Conservation (phyloP, 192 early-diverging fungal genomes). For the Helicostylum pulchrum region DNA sequence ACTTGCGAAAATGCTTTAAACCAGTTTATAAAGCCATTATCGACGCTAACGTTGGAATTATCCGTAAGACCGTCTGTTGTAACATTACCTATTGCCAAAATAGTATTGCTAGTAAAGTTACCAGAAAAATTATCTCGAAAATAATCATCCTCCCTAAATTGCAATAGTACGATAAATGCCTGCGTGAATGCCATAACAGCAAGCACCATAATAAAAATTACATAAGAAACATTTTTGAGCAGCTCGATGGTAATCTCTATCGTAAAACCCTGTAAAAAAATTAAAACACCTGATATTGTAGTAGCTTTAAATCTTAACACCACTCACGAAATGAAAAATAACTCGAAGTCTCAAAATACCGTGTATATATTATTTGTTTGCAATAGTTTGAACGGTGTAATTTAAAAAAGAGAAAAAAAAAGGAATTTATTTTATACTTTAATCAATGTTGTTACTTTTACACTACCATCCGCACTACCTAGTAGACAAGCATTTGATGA, state of each 20-base stretch:
- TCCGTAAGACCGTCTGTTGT: neutral
- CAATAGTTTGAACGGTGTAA: no score
- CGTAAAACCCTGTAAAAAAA: neutral
- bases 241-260: slow-evolving; percentile 11
- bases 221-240: neutral
- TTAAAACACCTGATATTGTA: no score
- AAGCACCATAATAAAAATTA: slow-evolving; percentile 7
- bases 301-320: neutral
- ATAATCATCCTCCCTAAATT: neutral
- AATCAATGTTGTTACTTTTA: slow-evolving; percentile 52
- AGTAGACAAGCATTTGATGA: slow-evolving; percentile 48
- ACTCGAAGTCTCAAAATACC: slow-evolving; percentile 10
- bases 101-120: neutral
- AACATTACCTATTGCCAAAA: no score
- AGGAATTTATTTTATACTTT: slow-evolving; percentile 27
- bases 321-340: slow-evolving; percentile 12
- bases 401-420: no score
- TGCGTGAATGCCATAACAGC: slow-evolving; percentile 9
- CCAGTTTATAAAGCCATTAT: slow-evolving; percentile 6
- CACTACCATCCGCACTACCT: slow-evolving; percentile 48
- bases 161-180: slow-evolving; percentile 14
- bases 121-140: slow-evolving; percentile 9
- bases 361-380: no score
- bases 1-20: slow-evolving; percentile 1
- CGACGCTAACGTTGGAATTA: neutral